phyloP scores from a whole-genome alignment of 2,329 filamentous ascomycete genomes.

The Pseudocercospora crystallina region DNA sequence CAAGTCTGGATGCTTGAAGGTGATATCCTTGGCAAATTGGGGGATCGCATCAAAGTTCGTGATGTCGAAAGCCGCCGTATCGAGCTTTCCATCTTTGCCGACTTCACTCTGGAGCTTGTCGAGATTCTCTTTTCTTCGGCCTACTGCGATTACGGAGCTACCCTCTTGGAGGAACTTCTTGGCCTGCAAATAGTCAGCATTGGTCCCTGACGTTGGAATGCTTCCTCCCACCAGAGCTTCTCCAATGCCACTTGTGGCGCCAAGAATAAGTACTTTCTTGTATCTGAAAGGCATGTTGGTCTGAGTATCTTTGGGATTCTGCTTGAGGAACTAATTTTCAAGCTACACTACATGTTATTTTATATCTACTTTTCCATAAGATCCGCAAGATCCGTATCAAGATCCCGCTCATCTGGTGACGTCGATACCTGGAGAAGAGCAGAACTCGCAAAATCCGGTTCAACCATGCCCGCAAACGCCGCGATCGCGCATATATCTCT shows the following conservation, averaged over 20 bases:
- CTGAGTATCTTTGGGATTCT: background rate
- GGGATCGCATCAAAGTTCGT: slow-evolving; percentile 50
- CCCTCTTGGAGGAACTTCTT: slow-evolving; percentile 50
- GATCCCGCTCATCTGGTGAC: no score
- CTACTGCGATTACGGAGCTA: slow-evolving; percentile 50
- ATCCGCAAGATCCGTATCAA: no score
- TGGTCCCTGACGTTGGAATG: no score
- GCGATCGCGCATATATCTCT: background rate
- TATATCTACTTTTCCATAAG: background rate
- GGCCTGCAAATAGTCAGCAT: slow-evolving; percentile 28
- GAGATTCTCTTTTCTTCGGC: slow-evolving; percentile 53
- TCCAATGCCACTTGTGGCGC: slow-evolving; percentile 55
- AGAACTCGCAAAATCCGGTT: background rate
- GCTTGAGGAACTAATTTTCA: background rate
- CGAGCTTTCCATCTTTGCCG: slow-evolving; percentile 51
- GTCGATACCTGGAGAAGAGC: background rate
- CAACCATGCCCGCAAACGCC: slow-evolving; percentile 2
- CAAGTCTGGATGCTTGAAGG: slow-evolving; percentile 49
- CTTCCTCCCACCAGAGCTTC: slow-evolving; percentile 38
- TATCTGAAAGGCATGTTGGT: slow-evolving; percentile 46
- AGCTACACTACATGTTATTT: background rate
- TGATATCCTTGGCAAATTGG: slow-evolving; percentile 44
- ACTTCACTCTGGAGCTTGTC: slow-evolving; percentile 48
- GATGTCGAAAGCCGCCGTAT: slow-evolving; percentile 51
- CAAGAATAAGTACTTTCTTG: slow-evolving; percentile 55